Base-by-base conservation (phyloP, 805 yeast species). In the Scheffersomyces ergatensis region DNA sequence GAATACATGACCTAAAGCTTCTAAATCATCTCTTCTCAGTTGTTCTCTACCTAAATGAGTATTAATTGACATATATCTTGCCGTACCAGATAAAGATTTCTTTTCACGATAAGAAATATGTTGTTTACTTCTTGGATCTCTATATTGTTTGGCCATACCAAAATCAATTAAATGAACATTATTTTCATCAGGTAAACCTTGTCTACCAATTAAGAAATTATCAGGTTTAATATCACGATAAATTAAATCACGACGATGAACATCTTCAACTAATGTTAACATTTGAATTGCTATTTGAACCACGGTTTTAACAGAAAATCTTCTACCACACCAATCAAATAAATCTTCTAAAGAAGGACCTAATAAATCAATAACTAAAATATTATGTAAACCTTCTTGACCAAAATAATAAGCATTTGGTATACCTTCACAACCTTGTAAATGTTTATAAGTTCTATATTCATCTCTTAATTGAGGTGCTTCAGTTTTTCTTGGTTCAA, bases 21-120 rank as follows among this genome's bases (percentile, higher is more conserved):
- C 95, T 54, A 85, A 72, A 61, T 85, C 95, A 58, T 85, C 95
- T 62, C 95, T 68, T 65, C 95, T 75, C 52, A 83, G 80, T 58
- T 85, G 95, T 57, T 85, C 95, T 53, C 90, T 73, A 2, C 93
- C 93, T 54, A 85, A 65, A 67, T 85, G 95, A n/a, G 95, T 85
- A 63, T 85, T 85, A 44, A 85, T 85, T 9, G 92, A 84, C 95
- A 85, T 85, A 61, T 85, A 85, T 55, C 95, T 76, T 9, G 93
- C 93, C 1, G 95, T 85, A 16, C 95, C 95, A 62, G 88, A 80
- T 54, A 85, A 68, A 2, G 92, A 82, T 58, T 85, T 85, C 52
- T 83, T 73, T 60, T 85, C 95, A 51, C 90, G 74, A 60, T 85
- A 85, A 9, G 93, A 93, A 43, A 85, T 85, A 62, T 85, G 95